Percentiles rank a stretch among this genome's conserved stretches.
phyloP scores from a whole-genome alignment of 2,329 filamentous ascomycete genomes.

The Claviceps spartinae region DNA sequence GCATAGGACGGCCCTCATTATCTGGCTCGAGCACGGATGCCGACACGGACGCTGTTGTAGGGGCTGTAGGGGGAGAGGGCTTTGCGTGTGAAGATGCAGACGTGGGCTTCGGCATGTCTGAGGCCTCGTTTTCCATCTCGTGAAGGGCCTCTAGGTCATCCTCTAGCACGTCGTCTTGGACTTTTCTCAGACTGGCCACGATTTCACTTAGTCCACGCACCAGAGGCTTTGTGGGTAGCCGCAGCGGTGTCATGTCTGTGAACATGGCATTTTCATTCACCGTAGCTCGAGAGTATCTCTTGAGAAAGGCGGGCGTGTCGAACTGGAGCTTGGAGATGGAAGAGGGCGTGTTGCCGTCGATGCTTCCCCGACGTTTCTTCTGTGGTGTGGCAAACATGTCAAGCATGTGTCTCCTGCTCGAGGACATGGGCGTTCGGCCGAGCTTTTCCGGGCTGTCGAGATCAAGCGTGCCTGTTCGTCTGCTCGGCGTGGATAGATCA shows the following conservation, averaged over 20 bases:
- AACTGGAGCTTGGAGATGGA: slow-evolving; percentile 45
- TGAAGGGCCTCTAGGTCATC: slow-evolving; percentile 62
- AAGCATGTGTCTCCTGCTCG: slow-evolving; percentile 46
- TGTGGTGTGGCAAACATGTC: slow-evolving; percentile 54
- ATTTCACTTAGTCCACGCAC: slow-evolving; percentile 60
- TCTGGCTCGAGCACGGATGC: slow-evolving; percentile 21
- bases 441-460: slow-evolving; percentile 20
- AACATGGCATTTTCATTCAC: slow-evolving; percentile 44
- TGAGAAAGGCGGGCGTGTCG: slow-evolving; percentile 60
- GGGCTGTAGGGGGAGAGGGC: slow-evolving; percentile 12
- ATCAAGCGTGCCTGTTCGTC: slow-evolving; percentile 20
- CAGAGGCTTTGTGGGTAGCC: slow-evolving; percentile 46
- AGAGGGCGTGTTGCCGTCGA: slow-evolving; percentile 29
- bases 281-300: slow-evolving; percentile 30
- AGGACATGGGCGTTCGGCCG: slow-evolving; percentile 37
- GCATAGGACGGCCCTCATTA: slow-evolving; percentile 25
- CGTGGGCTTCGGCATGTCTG: slow-evolving; percentile 11
- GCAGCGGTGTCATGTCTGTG: slow-evolving; percentile 32
- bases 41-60: neutral
- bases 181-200: slow-evolving; percentile 53
- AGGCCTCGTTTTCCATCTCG: slow-evolving; percentile 49
- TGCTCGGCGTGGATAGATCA: slow-evolving; percentile 31
- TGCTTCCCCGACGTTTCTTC: slow-evolving; percentile 31
- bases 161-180: slow-evolving; percentile 56
- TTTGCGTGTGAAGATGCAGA: slow-evolving; percentile 15